Evolutionary conservation across 306 rosid species (phyloP).

Genomic region (Rubus parviflorus): DNA sequence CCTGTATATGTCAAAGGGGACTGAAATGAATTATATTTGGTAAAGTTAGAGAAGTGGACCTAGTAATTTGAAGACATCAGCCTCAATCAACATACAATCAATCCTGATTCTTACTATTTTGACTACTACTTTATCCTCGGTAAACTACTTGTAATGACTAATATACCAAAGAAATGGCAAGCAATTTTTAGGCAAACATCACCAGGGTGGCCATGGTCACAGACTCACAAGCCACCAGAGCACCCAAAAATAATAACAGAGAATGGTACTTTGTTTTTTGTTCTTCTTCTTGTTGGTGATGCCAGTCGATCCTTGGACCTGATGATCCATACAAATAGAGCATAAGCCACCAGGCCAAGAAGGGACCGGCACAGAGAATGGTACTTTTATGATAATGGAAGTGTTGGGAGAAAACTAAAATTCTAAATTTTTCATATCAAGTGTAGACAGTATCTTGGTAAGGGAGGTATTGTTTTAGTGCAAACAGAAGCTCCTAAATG

Average conservation of each 20-base stretch:
- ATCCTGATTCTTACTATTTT: background rate
- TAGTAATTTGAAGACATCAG: background rate
- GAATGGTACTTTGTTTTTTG: background rate
- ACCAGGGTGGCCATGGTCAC: background rate
- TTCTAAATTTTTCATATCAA: too few relatives aligned
- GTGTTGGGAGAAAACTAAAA: background rate
- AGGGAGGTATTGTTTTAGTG: background rate
- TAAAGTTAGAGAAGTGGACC: background rate
- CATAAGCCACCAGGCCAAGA: too few relatives aligned
- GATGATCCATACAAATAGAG: too few relatives aligned
- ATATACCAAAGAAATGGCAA: background rate
- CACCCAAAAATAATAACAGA: background rate
- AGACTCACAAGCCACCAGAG: background rate
- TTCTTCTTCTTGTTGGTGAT: too few relatives aligned
- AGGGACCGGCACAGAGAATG: background rate
- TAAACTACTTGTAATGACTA: background rate
- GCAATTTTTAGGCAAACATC: background rate
- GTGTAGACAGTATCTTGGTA: background rate
- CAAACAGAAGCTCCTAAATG: background rate
- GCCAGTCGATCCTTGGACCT: too few relatives aligned
- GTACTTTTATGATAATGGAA: background rate
- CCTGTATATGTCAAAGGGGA: conserved; percentile 45
- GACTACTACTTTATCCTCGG: background rate
- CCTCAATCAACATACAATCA: conserved; percentile 1
- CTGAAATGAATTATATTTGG: background rate